Conservation (phyloP, 2,329 filamentous ascomycete genomes). For the Ambrosiella beaveri region DNA sequence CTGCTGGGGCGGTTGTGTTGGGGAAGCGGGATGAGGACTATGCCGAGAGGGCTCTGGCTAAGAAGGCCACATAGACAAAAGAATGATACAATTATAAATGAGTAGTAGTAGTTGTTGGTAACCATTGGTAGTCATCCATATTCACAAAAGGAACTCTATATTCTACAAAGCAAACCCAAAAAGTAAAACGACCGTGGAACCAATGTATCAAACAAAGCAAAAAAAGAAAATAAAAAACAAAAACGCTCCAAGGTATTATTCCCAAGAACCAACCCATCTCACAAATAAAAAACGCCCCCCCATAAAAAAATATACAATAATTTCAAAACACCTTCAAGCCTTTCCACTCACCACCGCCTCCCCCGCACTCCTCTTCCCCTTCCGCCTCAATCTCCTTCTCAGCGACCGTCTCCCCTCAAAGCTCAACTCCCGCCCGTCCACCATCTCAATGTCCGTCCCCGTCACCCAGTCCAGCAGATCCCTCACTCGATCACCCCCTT, state of each 20-base stretch:
- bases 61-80: no score
- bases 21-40: no score
- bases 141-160: not conserved
- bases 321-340: not conserved
- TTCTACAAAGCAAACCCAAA: not conserved
- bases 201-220: not conserved
- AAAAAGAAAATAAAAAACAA: not conserved
- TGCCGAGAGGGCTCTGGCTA: no score
- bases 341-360: not conserved
- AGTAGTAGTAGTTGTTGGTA: no score
- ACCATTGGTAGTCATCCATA: no score
- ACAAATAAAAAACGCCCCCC: not conserved
- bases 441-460: constrained; percentile 25
- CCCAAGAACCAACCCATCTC: not conserved
- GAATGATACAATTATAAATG: no score
- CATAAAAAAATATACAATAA: not conserved
- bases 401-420: constrained; percentile 31
- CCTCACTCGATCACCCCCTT: constrained; percentile 29
- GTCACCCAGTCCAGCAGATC: constrained; percentile 30
- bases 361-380: not conserved
- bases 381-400: constrained; percentile 31
- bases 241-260: not conserved
- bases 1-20: not conserved
- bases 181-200: not conserved
- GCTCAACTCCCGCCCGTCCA: constrained; percentile 18